Base-by-base conservation (phyloP, 2,329 filamentous ascomycete species). In the Dactylellina haptotyla region DNA sequence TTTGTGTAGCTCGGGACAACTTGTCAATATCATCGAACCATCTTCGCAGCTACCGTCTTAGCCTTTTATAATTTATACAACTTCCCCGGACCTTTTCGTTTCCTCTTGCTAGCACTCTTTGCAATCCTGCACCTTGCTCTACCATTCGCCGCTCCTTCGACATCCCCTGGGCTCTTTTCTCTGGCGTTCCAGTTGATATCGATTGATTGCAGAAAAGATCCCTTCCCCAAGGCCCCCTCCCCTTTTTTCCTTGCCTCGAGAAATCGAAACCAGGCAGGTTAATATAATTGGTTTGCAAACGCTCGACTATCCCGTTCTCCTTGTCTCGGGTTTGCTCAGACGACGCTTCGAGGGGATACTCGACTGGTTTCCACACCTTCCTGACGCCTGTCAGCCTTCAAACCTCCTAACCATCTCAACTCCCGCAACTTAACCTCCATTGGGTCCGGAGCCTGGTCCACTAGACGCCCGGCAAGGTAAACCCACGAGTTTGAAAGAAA, bases 271-370 rank as follows among this genome's bases (percentile, higher is more conserved):
- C 25, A 43, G 50, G 34, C 46, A 61, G 54, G 48, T 50, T 65
- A 45, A 56, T 64, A 64, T 61, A 53, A 73, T 73, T 65, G 59
- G 67, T 34, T 43, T 65, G 61, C 59, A 65, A 30, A 39, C 54
- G 28, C 37, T 59, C 53, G 34, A 61, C 37, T n/a, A 48, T 59
- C 61, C 59, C 53, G 37, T 50, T 63, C 50, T 41, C 69, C 50
- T 48, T 73, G 69, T 66, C 69, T 73, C 69, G 69, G 53, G 54
- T 65, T 73, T 61, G 53, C 69, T 73, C 59, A 73, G 57, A 73
- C 69, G 54, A 61, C 69, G 41, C 48, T 54, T 66, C 53, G 43
- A 73, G 46, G 46, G 61, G 58, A 65, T 66, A 53, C 34, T 56
- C 69, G 26, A 73, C 48, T 73, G 59, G 69, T 41, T 46, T 41